Evolutionary conservation across 1,284 basidiomycete species (phyloP), one percentile per base, ranked within the genome.

Genomic region (Ustilago nuda): DNA sequence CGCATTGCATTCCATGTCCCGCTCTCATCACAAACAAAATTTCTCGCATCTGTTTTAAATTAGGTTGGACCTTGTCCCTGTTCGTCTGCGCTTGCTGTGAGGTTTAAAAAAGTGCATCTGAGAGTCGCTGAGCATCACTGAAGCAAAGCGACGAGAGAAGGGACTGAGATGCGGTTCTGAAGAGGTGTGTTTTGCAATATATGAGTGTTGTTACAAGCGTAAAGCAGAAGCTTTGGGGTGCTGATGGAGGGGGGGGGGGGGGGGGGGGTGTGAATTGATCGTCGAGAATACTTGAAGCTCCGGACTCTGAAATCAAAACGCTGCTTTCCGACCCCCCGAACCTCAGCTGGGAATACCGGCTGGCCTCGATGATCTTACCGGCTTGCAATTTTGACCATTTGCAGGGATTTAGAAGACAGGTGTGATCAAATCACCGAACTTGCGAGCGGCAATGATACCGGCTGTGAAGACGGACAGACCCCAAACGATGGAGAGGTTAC

Each of bases 401-500:
- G 43, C 17, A 2, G 3, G 48, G 8, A 6, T 37, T 77, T 72
- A 83, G 72, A 83, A 83, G 37, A 72, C 67, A 17, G 81, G 81
- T 1, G 76, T 74, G 64, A 83, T 71, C 30, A 83, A 32, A 43
- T 73, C 74, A 54, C 81, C 81, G 32, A 81, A 78, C 36, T 78
- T 79, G 61, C 82, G 68, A 30, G 78, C 72, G 52, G 79, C 78
- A 32, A 80, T 36, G 57, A 85, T 75, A 43, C 82, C 80, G 1
- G 64, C 74, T 3, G 76, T 75, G 65, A 84, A 84, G 53, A 85
- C 73, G 48, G 55, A 43, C 32, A 82, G 36, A 51, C 81, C 81
- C 81, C 80, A 85, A 12, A 68, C 65, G 50, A 85, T 65, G 19
- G 78, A 68, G 51, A 83, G 56, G 72, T 84, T 84, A 12, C 83